These are phyloP conservation scores for Planoprotostelium fungivorum DNA, from an alignment of 78 protist genomes.

Conservation along the genomic window DNA sequence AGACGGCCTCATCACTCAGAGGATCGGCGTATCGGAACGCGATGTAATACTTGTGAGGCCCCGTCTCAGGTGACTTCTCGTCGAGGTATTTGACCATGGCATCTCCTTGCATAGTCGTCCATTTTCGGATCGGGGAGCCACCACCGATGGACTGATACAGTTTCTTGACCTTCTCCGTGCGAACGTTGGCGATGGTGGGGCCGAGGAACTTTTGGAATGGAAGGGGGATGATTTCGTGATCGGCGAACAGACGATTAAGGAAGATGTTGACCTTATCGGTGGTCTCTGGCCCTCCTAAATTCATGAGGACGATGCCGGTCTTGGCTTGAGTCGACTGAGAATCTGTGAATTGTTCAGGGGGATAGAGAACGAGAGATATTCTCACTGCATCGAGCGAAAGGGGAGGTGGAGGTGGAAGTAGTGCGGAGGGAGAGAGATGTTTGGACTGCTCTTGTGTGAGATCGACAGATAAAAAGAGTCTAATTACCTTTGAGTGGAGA, in stretches of 20 bases:
- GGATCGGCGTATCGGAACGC: conserved; percentile 83
- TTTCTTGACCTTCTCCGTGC: conserved; percentile 57
- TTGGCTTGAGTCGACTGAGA: conserved; percentile 10
- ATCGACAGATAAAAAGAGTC: no score
- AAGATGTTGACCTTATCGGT: conserved; percentile 73
- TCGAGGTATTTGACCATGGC: conserved; percentile 42
- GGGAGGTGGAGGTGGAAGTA: no score
- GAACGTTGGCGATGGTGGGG: conserved; percentile 43
- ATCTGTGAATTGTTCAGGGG: no score
- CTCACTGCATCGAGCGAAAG: no score
- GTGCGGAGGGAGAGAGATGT: no score
- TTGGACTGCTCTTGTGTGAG: no score
- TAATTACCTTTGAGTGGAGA: no score
- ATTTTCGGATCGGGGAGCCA: conserved; percentile 77
- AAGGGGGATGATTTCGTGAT: conserved; percentile 63
- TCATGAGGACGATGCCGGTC: conserved; percentile 83
- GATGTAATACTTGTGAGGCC: conserved; percentile 75
- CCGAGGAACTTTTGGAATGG: conserved; percentile 58
- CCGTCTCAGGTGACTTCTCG: conserved; percentile 65
- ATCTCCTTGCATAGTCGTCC: conserved; percentile 75
- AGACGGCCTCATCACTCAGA: conserved; percentile 64
- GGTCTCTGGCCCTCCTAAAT: conserved; percentile 81
- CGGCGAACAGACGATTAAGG: conserved; percentile 65
- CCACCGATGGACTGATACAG: conserved; percentile 82
- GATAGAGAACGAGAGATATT: no score